Conservation (phyloP, 352 stramenopile species). For the Elongisporangium prolatum region DNA sequence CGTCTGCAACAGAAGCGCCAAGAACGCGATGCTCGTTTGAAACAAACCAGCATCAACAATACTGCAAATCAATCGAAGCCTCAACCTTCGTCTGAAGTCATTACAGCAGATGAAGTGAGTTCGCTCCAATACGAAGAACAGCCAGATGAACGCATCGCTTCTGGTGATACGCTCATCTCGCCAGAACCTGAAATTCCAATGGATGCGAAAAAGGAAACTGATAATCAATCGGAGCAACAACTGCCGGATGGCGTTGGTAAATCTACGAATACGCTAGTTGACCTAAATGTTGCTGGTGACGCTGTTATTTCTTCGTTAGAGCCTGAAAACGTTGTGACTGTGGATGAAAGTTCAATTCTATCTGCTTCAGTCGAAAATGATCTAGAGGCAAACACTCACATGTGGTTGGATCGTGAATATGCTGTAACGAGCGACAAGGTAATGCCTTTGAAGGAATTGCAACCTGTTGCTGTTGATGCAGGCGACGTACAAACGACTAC, state of each 20-base stretch:
- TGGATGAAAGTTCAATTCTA: not conserved
- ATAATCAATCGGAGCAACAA: no score
- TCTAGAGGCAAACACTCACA: not conserved
- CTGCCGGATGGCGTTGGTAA: no score
- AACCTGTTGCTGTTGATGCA: not conserved
- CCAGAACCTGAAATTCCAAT: not conserved
- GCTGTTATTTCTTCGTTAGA: not conserved
- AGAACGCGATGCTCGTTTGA: not conserved
- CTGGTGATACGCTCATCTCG: not conserved
- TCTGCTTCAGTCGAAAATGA: not conserved
- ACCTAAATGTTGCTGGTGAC: no score
- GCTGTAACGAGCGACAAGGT: not conserved
- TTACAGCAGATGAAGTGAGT: not conserved
- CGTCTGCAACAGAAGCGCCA: conserved; percentile 2
- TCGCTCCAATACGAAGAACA: not conserved
- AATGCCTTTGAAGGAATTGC: not conserved
- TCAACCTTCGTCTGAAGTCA: not conserved
- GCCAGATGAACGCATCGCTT: not conserved
- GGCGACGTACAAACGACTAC: not conserved
- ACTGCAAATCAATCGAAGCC: not conserved
- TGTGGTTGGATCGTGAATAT: not conserved
- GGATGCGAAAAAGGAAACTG: no score
- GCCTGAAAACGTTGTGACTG: not conserved
- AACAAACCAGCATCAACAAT: not conserved
- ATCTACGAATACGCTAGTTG: no score